Evolutionary conservation across 2,329 filamentous ascomycete species (phyloP).

Genomic region (Neonectria faginata): DNA sequence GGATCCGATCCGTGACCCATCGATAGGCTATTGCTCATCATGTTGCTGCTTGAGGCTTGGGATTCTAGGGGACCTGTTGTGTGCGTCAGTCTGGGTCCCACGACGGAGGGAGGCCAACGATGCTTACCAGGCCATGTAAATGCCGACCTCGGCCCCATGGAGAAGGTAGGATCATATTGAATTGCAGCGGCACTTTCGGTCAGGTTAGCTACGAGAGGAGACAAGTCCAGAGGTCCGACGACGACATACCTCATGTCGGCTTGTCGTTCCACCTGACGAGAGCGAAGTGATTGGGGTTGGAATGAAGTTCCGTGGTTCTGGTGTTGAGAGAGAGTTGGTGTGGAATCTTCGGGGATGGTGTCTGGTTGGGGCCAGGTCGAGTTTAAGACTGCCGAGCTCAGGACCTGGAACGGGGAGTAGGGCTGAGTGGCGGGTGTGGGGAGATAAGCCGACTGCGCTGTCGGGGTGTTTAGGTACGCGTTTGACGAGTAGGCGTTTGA

Average conservation of each 20-base stretch:
- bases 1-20: conserved; percentile 61
- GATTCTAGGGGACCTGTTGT: conserved; percentile 51
- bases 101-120: conserved; percentile 5
- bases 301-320: conserved; percentile 26
- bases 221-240: background rate
- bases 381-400: conserved; percentile 37
- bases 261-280: conserved; percentile 31
- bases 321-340: conserved; percentile 34
- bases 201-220: conserved; percentile 28
- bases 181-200: conserved; percentile 60
- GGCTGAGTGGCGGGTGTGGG: conserved; percentile 41
- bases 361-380: conserved; percentile 41
- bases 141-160: conserved; percentile 63
- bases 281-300: conserved; percentile 31
- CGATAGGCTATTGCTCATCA: conserved; percentile 61
- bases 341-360: conserved; percentile 35
- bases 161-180: conserved; percentile 63
- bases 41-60: conserved; percentile 45
- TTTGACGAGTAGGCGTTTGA: conserved; percentile 42
- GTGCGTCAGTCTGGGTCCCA: conserved; percentile 12
- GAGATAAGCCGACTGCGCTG: conserved; percentile 42
- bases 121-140: conserved; percentile 63
- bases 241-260: conserved; percentile 42
- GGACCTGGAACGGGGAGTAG: conserved; percentile 42
- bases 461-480: conserved; percentile 40